phyloP scores from a whole-genome alignment of 2,329 filamentous ascomycete genomes.

The Xylaria sp. region DNA sequence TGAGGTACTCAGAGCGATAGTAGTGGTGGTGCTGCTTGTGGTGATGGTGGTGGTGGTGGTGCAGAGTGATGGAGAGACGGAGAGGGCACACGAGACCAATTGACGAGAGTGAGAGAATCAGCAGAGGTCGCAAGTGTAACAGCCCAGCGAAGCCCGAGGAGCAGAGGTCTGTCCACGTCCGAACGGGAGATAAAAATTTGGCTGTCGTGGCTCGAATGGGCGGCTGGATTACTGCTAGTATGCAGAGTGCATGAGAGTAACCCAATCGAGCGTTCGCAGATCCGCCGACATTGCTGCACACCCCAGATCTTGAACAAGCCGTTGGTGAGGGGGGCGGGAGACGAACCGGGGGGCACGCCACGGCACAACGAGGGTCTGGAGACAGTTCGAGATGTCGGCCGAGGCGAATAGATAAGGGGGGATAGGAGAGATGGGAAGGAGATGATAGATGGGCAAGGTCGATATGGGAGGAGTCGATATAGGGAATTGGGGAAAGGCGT shows the following conservation, averaged over 20 bases:
- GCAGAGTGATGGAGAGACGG: constrained; percentile 28
- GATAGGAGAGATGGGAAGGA: not conserved
- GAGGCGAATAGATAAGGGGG: not conserved
- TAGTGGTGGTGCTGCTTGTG: constrained; percentile 37
- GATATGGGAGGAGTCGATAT: no score
- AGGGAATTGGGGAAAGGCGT: not conserved
- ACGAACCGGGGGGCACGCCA: constrained; percentile 22
- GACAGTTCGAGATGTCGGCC: not conserved
- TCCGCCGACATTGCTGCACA: constrained; percentile 44
- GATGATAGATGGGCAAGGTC: not conserved
- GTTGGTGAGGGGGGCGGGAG: constrained; percentile 23
- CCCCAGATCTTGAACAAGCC: constrained; percentile 36
- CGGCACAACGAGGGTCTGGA: no score
- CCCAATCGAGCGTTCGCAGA: constrained; percentile 50
- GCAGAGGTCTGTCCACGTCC: constrained; percentile 49
- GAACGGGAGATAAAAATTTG: constrained; percentile 46
- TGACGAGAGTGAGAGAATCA: constrained; percentile 39
- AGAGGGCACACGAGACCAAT: constrained; percentile 42
- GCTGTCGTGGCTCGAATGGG: constrained; percentile 53
- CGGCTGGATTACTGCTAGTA: constrained; percentile 48
- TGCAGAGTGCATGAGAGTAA: constrained; percentile 50
- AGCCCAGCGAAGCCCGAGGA: constrained; percentile 46
- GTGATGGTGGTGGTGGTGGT: constrained; percentile 37
- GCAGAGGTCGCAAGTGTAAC: constrained; percentile 42
- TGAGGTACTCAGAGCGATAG: not conserved